phyloP scores from a whole-genome alignment of 2,329 filamentous ascomycete genomes.

The Apiospora hydei region DNA sequence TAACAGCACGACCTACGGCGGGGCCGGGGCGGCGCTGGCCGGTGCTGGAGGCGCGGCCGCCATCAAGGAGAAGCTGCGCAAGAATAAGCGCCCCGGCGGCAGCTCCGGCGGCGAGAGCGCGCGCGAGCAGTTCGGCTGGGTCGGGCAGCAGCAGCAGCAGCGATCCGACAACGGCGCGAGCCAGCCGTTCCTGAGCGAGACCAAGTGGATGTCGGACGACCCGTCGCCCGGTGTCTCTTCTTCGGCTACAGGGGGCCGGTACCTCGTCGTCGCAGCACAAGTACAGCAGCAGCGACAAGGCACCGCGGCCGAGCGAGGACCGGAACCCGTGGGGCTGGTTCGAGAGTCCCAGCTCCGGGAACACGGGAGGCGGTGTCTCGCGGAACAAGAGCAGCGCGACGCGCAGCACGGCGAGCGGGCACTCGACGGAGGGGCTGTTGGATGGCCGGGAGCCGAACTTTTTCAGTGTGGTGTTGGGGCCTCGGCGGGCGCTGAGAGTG shows the following conservation, averaged over 20 bases:
- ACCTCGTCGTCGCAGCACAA: not conserved
- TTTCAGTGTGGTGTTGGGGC: conserved; percentile 73
- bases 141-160: conserved; percentile 14
- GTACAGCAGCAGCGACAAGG: conserved; percentile 19
- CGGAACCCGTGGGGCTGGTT: conserved; percentile 37
- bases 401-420: conserved; percentile 45
- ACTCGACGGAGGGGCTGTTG: conserved; percentile 46
- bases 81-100: conserved; percentile 21
- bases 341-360: conserved; percentile 32
- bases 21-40: conserved; percentile 28
- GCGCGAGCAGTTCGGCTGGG: conserved; percentile 33
- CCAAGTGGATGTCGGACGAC: conserved; percentile 35
- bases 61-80: conserved; percentile 40
- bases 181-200: conserved; percentile 31
- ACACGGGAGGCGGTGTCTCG: conserved; percentile 30
- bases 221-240: conserved; percentile 31
- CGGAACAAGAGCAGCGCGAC: conserved; percentile 44
- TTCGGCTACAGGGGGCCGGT: not conserved
- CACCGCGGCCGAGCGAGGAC: conserved; percentile 39
- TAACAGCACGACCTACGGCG: conserved; percentile 31
- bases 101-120: conserved; percentile 25
- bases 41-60: conserved; percentile 21
- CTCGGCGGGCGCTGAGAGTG: conserved; percentile 71
- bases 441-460: conserved; percentile 71
- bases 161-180: not conserved